A percentile compares a stretch with the other conserved stretches of the same genome.
Evolutionary conservation across 2,329 filamentous ascomycete species (phyloP).

Genomic region (Madurella mycetomatis): DNA sequence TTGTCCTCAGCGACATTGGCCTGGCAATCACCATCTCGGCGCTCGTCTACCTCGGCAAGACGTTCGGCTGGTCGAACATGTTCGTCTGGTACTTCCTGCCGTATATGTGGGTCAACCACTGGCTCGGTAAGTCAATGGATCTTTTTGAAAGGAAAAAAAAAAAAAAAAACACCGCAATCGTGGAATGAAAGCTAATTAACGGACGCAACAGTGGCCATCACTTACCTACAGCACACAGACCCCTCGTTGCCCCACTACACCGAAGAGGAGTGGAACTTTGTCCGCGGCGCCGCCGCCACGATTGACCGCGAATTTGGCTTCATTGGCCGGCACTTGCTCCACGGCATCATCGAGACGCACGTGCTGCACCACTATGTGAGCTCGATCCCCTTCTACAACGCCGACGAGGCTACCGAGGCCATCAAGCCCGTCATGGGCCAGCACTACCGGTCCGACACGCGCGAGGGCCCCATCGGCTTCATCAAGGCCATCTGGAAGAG

Average conservation of each 20-base stretch:
- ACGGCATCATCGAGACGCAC: constrained; percentile 97
- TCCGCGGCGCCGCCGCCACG: constrained; percentile 88
- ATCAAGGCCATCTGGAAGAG: constrained; percentile 75
- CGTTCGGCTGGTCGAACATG: constrained; percentile 80
- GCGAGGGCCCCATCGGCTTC: constrained; percentile 77
- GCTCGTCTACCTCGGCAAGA: constrained; percentile 67
- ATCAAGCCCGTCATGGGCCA: constrained; percentile 93
- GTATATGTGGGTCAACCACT: constrained; percentile 98
- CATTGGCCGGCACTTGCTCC: constrained; percentile 82
- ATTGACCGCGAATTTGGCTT: constrained; percentile 98
- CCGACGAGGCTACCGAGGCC: constrained; percentile 88
- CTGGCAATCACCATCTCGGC: constrained; percentile 57
- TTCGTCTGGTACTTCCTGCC: constrained; percentile 92
- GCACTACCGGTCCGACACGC: constrained; percentile 83
- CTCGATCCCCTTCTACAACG: constrained; percentile 94
- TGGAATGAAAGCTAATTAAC: constrained; percentile 20
- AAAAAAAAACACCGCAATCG: constrained; percentile 8
- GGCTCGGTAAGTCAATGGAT: constrained; percentile 66
- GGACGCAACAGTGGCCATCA: constrained; percentile 72
- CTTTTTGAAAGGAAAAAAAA: background rate
- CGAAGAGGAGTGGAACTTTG: constrained; percentile 81
- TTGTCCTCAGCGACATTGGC: constrained; percentile 82
- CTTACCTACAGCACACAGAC: constrained; percentile 95
- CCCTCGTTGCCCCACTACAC: constrained; percentile 91
- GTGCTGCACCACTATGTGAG: constrained; percentile 97